Conservation (phyloP, 1,139 yeast species). For the Yamadazyma diddensiae region DNA sequence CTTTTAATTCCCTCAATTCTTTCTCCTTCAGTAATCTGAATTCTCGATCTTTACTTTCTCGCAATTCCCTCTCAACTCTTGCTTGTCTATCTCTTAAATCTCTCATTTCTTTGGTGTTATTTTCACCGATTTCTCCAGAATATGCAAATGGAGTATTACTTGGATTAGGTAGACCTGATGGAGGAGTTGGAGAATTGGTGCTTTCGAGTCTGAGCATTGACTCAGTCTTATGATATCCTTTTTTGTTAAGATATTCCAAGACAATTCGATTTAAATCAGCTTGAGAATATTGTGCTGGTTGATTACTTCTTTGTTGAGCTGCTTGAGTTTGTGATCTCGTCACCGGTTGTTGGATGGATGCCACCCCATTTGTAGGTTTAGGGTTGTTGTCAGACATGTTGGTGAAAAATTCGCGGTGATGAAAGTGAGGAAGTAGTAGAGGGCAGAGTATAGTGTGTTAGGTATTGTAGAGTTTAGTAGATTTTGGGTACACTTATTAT, state of each 20-base stretch:
- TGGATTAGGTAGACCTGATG: constrained; percentile 49
- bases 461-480: no score
- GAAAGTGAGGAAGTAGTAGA: no score
- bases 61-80: constrained; percentile 36
- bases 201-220: constrained; percentile 90
- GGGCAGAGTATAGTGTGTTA: no score
- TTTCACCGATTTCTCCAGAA: constrained; percentile 31
- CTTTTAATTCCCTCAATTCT: constrained; percentile 40
- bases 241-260: constrained; percentile 84
- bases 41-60: constrained; percentile 43
- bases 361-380: neutral
- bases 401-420: no score
- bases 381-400: constrained; percentile 1
- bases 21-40: constrained; percentile 38
- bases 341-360: constrained; percentile 2
- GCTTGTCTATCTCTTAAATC: constrained; percentile 39
- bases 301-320: constrained; percentile 5
- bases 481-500: no score
- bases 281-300: constrained; percentile 45
- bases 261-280: constrained; percentile 89
- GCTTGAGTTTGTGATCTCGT: constrained; percentile 12
- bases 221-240: constrained; percentile 93
- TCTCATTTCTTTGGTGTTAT: constrained; percentile 36
- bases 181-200: constrained; percentile 62
- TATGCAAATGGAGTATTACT: constrained; percentile 39